Evolutionary conservation across 2,329 filamentous ascomycete genomes (phyloP), one percentile per base, ranked within the genome.

Genomic region (Penicillium sp.): DNA sequence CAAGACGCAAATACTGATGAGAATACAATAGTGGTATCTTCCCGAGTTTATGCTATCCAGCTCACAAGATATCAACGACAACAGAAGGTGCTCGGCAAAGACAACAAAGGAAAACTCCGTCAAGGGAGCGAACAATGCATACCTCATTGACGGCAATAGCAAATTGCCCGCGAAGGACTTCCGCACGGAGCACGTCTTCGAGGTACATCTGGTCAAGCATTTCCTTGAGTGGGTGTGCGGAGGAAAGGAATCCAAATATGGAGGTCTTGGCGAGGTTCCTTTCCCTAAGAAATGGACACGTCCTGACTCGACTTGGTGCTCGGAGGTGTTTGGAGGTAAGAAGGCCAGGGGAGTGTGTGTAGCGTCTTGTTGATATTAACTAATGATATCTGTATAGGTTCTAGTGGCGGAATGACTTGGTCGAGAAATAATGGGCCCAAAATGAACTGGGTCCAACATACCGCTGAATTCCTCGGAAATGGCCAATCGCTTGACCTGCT

Each of bases 161-260:
- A 36, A 32, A 7, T 43, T 52, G 17, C 33, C 49, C 18, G 37
- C 43, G 7, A 51, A 15, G 15, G 17, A n/a, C 21, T 52, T 52
- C 50, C 39, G 37, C 20, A 43, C 50, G 34, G 50, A 52, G 30
- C 30, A 33, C 30, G 45, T 52, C 39, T 52, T 52, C 40, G 50
- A 52, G 37, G 50, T 52, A 32, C 50, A 52, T 26, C 39, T 52
- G 17, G 39, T 52, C 39, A 45, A 18, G 20, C 39, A 52, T 36
- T 52, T 52, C 30, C 50, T 52, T 15, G 50, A 52, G 45, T 52
- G 50, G 50, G 45, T 52, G 37, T 52, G 50, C 34, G 30, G 29
- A 37, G 49, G 45, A 41, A 44, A 48, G 15, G 50, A 52, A 27
- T 32, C 36, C 32, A 39, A 29, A 23, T 52, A 52, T 40, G 17